Conservation (phyloP, 768 basidiomycete species). For the Trametes punicea region DNA sequence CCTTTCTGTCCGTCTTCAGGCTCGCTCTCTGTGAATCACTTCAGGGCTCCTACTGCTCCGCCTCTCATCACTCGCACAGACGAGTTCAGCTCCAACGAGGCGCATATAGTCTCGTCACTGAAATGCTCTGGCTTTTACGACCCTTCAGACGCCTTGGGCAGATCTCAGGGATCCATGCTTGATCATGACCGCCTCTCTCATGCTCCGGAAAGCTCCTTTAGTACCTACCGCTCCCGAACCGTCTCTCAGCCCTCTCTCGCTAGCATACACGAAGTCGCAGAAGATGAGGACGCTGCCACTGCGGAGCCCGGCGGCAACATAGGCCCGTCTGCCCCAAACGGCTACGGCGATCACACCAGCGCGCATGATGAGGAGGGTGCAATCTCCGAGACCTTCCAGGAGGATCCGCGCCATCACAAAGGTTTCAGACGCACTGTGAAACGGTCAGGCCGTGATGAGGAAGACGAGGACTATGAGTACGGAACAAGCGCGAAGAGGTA, state of each 20-base stretch:
- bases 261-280: slow-evolving; percentile 20
- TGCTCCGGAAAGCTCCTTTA: neutral
- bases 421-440: slow-evolving; percentile 8
- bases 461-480: slow-evolving; percentile 19
- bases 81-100: slow-evolving; percentile 20
- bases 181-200: slow-evolving; percentile 2
- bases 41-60: slow-evolving; percentile 12
- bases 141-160: neutral
- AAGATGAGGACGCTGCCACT: slow-evolving; percentile 6
- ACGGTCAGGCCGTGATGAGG: neutral
- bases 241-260: slow-evolving; percentile 22
- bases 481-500: slow-evolving; percentile 20
- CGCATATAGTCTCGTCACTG: slow-evolving; percentile 26
- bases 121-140: neutral
- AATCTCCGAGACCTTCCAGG: neutral
- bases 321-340: neutral
- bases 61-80: slow-evolving; percentile 9
- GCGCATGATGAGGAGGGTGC: neutral
- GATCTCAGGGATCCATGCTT: neutral
- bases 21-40: slow-evolving; percentile 1
- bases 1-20: slow-evolving; percentile 18
- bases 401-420: neutral
- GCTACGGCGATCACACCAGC: neutral
- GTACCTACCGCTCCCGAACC: slow-evolving; percentile 5
- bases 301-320: neutral